Base-by-base conservation (phyloP, 2,329 filamentous ascomycete species). In the Fusarium sp. region DNA sequence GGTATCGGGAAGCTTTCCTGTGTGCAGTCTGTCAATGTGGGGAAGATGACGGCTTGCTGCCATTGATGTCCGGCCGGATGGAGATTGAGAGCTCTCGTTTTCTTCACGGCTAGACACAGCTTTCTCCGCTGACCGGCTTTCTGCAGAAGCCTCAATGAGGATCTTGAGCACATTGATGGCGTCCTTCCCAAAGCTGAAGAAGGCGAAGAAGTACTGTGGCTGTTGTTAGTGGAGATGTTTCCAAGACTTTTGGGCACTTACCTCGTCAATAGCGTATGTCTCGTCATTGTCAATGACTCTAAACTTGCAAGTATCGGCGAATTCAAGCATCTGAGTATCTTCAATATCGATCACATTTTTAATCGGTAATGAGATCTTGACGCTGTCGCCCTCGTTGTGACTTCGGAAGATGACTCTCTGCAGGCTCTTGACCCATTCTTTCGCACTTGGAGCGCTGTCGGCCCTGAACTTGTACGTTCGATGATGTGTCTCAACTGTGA, bases 341-440 rank as follows among this genome's bases (percentile, higher is more conserved):
- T 98, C 96, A 51, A 98, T 91, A 76, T 98, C 96, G 66, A 98
- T 91, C 26, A 98, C 89, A 75, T 97, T 98, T 67, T 92, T 89
- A 58, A 98, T 93, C 1, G 95, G 96, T 35, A 98, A 84, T 2
- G 94, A 96, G 63, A 98, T 97, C 85, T 98, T 98, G 81, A 99
- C 94, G 79, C 95, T 98, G 80, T 98, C 95, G 15, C 96, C 96
- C 72, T 98, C 96, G 79, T 98, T 98, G 83, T 97, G 95, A 17
- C 95, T 96, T 57, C 95, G 90, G 80, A 98, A 98, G 65, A 98
- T 98, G 76, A 98, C 95, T 68, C 96, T 93, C 80, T 98, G 96
- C 32, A 99, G 86, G 60, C 93, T 91, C 82, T 96, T 96, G 51
- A 98, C 95, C 96, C 96, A 99, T 85, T 98, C 96, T 81, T 94